Evolutionary conservation across 495 filamentous ascomycete genomes (phyloP), one percentile per base, ranked within the genome.

Genomic region (Penicillium pulvis): DNA sequence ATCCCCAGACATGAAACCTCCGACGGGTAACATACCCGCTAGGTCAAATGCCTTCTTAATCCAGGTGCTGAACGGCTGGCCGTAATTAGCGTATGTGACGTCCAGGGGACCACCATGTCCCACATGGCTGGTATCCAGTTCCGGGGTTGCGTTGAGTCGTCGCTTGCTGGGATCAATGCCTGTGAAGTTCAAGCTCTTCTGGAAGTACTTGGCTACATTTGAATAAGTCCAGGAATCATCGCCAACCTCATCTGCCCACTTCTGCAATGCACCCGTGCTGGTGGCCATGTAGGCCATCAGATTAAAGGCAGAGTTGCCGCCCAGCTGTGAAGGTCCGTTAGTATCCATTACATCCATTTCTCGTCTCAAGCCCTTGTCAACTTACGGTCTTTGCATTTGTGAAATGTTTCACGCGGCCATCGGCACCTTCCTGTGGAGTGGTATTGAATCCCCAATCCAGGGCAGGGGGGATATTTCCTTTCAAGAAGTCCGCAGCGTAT

Each of bases 211-310:
- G 10, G n/a, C 4, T 24, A 24, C 4, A 5, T 45, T 4, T 7
- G 3, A 4, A 12, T 19, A 87, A 0, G 69, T 68, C 58, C 79
- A 88, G 52, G 62, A 74, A 5, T 78, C 46, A 60, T 87, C 84
- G 28, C 73, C 80, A 5, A 85, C 82, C 6, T 57, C 49, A 42
- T 85, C 78, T 0, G 85, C 84, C 84, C 83, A 87, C 36, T 63
- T 59, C 42, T 82, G 64, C 54, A 75, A 74, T 10, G 78, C 61
- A 0, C 66, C 77, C 0, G 49, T 56, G 8, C 74, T 79, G 0
- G 66, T 68, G 9, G 79, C 60, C 4, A 67, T 65, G 43, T 71
- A 84, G 5, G 67, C 33, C 80, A 85, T 75, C 57, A 67, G 77
- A 63, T 84, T 81, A 58, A 53, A 28, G 53, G 35, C 35, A 6